phyloP scores from a whole-genome alignment of 345 rosid genomes.

The Hypericum perforatum region DNA sequence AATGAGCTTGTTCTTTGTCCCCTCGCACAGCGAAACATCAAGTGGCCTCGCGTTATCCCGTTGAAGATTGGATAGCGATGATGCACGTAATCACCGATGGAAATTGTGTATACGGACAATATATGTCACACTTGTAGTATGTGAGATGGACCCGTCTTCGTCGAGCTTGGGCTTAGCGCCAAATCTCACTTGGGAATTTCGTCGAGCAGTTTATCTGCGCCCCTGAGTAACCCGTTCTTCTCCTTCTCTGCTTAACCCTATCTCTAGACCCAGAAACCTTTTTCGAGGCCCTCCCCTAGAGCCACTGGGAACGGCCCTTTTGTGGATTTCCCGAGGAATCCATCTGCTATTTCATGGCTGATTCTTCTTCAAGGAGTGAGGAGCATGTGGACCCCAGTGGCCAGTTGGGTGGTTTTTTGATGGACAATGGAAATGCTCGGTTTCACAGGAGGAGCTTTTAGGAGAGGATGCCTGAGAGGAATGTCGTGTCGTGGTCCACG shows the following conservation, averaged over 20 bases:
- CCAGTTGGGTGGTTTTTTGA: conserved; percentile 30
- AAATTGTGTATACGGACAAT: too few species aligned
- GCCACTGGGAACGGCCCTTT: conserved; percentile 24
- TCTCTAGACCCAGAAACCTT: conserved; percentile 37
- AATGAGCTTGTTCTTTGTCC: too few species aligned
- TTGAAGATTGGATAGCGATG: too few species aligned
- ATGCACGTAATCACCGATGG: too few species aligned
- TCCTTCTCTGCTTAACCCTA: conserved; percentile 31
- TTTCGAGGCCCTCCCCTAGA: conserved; percentile 45
- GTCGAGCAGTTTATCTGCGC: conserved; percentile 40
- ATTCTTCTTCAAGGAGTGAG: conserved; percentile 42
- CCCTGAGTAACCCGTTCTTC: conserved; percentile 13
- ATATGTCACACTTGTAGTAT: too few species aligned
- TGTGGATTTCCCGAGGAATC: conserved; percentile 32
- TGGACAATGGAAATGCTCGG: conserved; percentile 38
- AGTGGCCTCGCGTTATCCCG: too few species aligned
- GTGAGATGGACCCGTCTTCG: too few species aligned
- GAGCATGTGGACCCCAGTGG: conserved; percentile 30
- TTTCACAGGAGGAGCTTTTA: conserved; percentile 73
- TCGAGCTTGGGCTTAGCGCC: too few species aligned
- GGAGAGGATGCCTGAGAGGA: too few species aligned
- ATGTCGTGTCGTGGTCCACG: too few species aligned
- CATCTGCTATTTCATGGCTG: conserved; percentile 37
- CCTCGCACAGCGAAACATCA: too few species aligned
- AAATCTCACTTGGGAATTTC: conserved; percentile 58